Evolutionary conservation across 2,329 filamentous ascomycete genomes (phyloP).

Genomic region (Colletotrichum neosansevieriae): DNA sequence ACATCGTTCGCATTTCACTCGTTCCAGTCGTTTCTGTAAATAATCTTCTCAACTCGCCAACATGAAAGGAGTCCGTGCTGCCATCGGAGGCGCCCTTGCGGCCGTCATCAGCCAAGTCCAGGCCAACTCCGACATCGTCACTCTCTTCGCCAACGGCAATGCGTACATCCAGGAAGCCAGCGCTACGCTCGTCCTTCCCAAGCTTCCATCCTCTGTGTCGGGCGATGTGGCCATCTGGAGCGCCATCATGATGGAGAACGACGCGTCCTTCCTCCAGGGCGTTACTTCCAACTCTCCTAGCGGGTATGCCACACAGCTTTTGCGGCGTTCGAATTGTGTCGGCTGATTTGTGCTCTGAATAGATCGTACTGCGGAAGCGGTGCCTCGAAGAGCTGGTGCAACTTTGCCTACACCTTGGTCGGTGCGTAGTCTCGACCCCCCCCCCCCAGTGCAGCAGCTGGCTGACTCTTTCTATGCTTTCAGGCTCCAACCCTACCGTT

Average conservation of each 20-base stretch:
- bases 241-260: slow-evolving; percentile 29
- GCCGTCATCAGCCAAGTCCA: not conserved
- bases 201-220: slow-evolving; percentile 10
- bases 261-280: slow-evolving; percentile 23
- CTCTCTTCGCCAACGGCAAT: slow-evolving; percentile 9
- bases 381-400: slow-evolving; percentile 22
- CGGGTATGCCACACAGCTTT: not conserved
- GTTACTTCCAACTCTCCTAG: slow-evolving; percentile 22
- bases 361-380: slow-evolving; percentile 19
- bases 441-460: too few species aligned
- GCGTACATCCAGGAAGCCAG: slow-evolving; percentile 19
- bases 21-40: too few species aligned
- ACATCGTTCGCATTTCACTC: not conserved
- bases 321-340: too few species aligned
- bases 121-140: slow-evolving; percentile 21
- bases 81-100: not conserved
- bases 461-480: not conserved
- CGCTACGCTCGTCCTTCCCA: slow-evolving; percentile 18
- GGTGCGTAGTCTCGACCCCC: slow-evolving; percentile 2
- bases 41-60: not conserved
- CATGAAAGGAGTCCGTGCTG: slow-evolving; percentile 4
- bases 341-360: not conserved
- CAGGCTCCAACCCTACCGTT: not conserved
- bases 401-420: slow-evolving; percentile 15
- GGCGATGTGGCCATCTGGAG: slow-evolving; percentile 27